Conservation (phyloP, 148 eudicot species). For the Pharnaceum exiguum region DNA sequence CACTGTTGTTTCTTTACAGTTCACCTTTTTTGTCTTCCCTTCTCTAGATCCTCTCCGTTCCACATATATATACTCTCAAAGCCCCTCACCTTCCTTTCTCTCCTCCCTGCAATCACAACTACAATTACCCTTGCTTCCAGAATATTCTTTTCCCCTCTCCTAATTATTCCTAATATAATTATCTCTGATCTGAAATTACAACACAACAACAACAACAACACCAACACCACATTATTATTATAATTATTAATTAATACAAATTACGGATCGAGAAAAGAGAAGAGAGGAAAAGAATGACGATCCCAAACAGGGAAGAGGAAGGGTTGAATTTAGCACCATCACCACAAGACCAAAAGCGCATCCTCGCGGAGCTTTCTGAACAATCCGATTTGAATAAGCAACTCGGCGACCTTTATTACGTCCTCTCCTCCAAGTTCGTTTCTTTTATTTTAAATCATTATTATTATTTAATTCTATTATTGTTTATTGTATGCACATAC, state of each 20-base stretch:
- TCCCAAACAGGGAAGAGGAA: slow-evolving; percentile 36
- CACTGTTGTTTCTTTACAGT: no score
- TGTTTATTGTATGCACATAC: no score
- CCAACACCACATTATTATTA: no score
- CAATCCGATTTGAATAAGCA: slow-evolving; percentile 55
- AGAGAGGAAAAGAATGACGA: slow-evolving; percentile 48
- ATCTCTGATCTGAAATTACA: slow-evolving; percentile 5
- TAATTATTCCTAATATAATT: no score
- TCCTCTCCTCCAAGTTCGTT: slow-evolving; percentile 48
- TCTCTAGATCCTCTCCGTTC: neutral
- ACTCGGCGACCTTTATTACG: slow-evolving; percentile 64
- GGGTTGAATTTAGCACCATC: slow-evolving; percentile 44
- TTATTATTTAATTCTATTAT: neutral
- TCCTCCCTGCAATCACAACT: neutral
- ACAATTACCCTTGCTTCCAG: neutral
- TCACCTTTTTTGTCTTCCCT: no score
- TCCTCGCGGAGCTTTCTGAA: slow-evolving; percentile 38
- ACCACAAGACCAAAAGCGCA: slow-evolving; percentile 57
- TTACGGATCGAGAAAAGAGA: no score
- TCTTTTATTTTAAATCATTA: neutral
- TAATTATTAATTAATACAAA: no score
- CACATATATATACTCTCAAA: neutral
- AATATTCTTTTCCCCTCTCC: neutral
- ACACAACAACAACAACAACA: no score
- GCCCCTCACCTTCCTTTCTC: slow-evolving; percentile 1